phyloP scores from a whole-genome alignment of 495 filamentous ascomycete species.

The Aspergillus heteromorphus region DNA sequence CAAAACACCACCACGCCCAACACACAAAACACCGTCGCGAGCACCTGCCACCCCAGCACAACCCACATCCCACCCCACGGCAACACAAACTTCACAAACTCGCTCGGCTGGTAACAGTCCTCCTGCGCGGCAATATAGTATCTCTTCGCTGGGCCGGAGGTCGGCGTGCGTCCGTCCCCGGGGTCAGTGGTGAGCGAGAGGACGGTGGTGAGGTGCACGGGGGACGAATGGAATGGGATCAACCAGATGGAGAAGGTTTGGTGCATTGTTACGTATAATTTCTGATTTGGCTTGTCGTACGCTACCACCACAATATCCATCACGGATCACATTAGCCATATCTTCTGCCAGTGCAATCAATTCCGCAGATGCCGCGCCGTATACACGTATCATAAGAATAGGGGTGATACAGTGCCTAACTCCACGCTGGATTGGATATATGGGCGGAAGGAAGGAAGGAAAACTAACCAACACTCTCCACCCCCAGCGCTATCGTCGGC shows the following conservation, averaged over 20 bases:
- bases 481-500: slow-evolving; percentile 61
- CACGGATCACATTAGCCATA: too few relatives aligned
- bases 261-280: slow-evolving; percentile 63
- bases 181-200: slow-evolving; percentile 47
- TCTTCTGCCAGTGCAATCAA: background rate
- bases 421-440: background rate
- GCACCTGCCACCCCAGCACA: slow-evolving; percentile 54
- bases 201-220: slow-evolving; percentile 68
- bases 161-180: slow-evolving; percentile 9
- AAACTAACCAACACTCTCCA: slow-evolving; percentile 60
- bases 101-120: slow-evolving; percentile 75
- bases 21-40: slow-evolving; percentile 58
- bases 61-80: slow-evolving; percentile 36
- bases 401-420: too few relatives aligned
- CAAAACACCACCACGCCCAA: slow-evolving; percentile 47
- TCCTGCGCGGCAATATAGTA: slow-evolving; percentile 74
- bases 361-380: too few relatives aligned
- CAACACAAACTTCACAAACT: slow-evolving; percentile 65
- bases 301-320: too few relatives aligned
- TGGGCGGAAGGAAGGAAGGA: background rate
- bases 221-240: slow-evolving; percentile 64
- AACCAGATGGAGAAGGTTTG: slow-evolving; percentile 76
- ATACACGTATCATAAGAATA: too few relatives aligned
- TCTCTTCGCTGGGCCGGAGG: slow-evolving; percentile 20
- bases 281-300: slow-evolving; percentile 57